These are phyloP conservation scores for Puya raimondii DNA, from an alignment of 176 grass and related monocot species.

Conservation along the genomic window DNA sequence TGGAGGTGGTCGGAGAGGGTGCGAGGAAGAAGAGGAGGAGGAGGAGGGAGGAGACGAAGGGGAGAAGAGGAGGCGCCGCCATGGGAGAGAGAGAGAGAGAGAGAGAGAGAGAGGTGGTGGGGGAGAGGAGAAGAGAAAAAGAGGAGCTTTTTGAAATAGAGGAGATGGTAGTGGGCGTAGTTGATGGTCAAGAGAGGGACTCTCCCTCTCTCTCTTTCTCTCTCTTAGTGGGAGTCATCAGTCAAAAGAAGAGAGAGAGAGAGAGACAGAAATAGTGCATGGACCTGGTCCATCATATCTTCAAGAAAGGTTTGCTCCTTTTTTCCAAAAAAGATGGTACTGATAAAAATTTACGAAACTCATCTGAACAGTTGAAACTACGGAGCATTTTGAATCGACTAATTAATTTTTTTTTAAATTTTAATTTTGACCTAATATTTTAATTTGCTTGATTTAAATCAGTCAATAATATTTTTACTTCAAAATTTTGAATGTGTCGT, in stretches of 20 bases:
- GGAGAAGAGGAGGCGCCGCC: conserved; percentile 15
- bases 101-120: background rate
- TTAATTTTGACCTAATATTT: too few species aligned
- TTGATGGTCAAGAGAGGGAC: background rate
- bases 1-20: conserved; percentile 30
- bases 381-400: too few species aligned
- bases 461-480: too few species aligned
- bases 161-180: background rate
- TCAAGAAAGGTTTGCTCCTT: background rate
- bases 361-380: too few species aligned
- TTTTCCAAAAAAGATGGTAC: too few species aligned
- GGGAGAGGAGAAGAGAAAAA: background rate
- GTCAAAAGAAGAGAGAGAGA: background rate
- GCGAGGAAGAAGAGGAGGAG: conserved; percentile 25
- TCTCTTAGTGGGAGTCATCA: background rate
- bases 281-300: background rate
- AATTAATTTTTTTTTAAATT: too few species aligned
- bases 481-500: too few species aligned
- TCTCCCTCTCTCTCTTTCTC: background rate
- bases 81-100: conserved; percentile 12
- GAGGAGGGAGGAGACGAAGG: background rate
- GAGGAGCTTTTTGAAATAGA: background rate
- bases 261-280: background rate
- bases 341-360: too few species aligned
- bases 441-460: too few species aligned